Percentiles rank a stretch among this genome's conserved stretches.
Evolutionary conservation across 2,329 filamentous ascomycete genomes (phyloP).

Genomic region (Chaetothyriales sp.): DNA sequence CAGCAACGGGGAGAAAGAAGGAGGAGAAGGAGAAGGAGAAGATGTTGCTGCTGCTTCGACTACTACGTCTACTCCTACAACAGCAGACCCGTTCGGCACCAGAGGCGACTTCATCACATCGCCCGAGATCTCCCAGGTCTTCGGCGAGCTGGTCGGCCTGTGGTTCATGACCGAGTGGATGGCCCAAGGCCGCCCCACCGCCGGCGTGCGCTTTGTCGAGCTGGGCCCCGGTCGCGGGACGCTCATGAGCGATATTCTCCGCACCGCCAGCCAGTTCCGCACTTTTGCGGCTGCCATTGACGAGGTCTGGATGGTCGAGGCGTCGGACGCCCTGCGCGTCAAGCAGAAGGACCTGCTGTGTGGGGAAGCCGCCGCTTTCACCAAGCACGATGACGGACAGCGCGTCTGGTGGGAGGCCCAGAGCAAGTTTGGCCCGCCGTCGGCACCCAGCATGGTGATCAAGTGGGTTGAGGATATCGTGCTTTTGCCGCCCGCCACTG

Average conservation of each 20-base stretch:
- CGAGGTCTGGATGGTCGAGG: constrained; percentile 85
- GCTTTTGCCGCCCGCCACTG: constrained; percentile 44
- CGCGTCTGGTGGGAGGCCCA: constrained; percentile 52
- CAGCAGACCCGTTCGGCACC: constrained; percentile 69
- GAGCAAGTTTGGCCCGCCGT: constrained; percentile 55
- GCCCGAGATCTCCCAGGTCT: constrained; percentile 92
- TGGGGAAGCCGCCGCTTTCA: constrained; percentile 40
- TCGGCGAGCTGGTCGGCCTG: constrained; percentile 83
- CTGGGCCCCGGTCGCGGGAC: constrained; percentile 88
- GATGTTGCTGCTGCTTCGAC: not conserved
- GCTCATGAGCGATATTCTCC: constrained; percentile 88
- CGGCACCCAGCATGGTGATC: constrained; percentile 38
- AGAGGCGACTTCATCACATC: constrained; percentile 95
- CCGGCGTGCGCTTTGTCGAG: constrained; percentile 77
- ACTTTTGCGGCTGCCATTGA: constrained; percentile 62
- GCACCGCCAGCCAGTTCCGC: constrained; percentile 73
- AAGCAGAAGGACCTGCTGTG: constrained; percentile 73
- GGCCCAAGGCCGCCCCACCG: constrained; percentile 59
- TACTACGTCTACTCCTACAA: no score
- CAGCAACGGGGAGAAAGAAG: constrained; percentile 19
- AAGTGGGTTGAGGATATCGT: constrained; percentile 76
- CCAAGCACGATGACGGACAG: constrained; percentile 4
- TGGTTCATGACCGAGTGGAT: constrained; percentile 98
- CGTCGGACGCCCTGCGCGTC: constrained; percentile 62
- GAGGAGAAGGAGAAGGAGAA: no score